Evolutionary conservation across 2,329 filamentous ascomycete species (phyloP).

Genomic region (Aspergillus intermedius): DNA sequence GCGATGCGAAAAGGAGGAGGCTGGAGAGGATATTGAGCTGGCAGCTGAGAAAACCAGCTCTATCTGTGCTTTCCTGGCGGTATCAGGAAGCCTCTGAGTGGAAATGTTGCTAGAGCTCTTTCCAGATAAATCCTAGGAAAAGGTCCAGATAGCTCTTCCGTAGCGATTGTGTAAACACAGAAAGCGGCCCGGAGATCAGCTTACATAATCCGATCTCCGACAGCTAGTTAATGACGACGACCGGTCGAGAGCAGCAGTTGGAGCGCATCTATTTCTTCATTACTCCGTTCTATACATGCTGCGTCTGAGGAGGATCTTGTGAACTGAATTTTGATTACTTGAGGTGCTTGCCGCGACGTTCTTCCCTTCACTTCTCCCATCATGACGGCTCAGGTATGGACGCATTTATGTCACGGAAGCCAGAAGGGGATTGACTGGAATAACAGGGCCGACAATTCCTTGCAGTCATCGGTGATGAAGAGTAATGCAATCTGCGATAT

Average conservation of each 20-base stretch:
- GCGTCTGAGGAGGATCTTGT: neutral
- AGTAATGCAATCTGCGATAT: conserved; percentile 20
- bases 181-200: conserved; percentile 1
- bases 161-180: conserved; percentile 8
- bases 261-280: neutral
- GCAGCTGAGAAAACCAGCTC: neutral
- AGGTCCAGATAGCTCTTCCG: conserved; percentile 2
- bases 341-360: neutral
- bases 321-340: neutral
- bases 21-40: neutral
- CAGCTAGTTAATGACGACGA: conserved; percentile 11
- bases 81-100: too few relatives aligned
- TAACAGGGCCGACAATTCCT: conserved; percentile 86
- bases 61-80: neutral
- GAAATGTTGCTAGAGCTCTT: too few relatives aligned
- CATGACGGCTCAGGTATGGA: conserved; percentile 54
- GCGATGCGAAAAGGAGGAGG: neutral
- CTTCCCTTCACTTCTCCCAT: conserved; percentile 7
- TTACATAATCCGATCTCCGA: conserved; percentile 15
- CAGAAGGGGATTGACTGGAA: conserved; percentile 4
- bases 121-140: neutral
- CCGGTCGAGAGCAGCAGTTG: neutral
- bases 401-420: conserved; percentile 47
- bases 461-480: conserved; percentile 96
- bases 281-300: neutral